Evolutionary conservation across 2,329 filamentous ascomycete genomes (phyloP), one percentile per base, ranked within the genome.

Genomic region (Clarireedia paspali): DNA sequence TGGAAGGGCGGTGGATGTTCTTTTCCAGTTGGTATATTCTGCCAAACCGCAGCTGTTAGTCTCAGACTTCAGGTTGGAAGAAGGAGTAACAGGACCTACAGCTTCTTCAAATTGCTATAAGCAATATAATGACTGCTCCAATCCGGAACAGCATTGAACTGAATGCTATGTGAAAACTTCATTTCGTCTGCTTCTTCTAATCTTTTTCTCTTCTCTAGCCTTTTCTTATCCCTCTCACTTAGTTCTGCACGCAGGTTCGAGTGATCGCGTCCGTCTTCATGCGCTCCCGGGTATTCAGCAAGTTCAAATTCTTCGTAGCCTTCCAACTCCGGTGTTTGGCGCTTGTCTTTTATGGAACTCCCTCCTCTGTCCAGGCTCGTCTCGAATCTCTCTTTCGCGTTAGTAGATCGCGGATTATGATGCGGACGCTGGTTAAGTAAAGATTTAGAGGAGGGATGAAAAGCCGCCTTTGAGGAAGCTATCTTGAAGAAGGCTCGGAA

Each of bases 81-180:
- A 26, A 55, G 24, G 53, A 42, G 20, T 15, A 30, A 23, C 39
- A 34, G 23, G 53, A 78, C 88, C 68, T 72, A 95, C 90, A 96
- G 81, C 78, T 99, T 99, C 79, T 99, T 99, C 66, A 99, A 81
- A 69, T 96, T 97, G 75, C 91, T 96, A 74, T 99, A 99, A 59
- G 91, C 89, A 69, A 99, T 95, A 73, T 99, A 99, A 73, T 97
- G 85, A 67, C 86, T 91, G 77, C 90, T 96, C 94, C 94, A 99
- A 74, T 99, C 94, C n/a, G 94, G 94, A 66, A 99, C 94, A 61
- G 94, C 91, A 77, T 99, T 99, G 76, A 99, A 99, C 78, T 99
- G 94, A 66, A 99, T 87, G 74, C 92, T 97, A 72, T 99, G 94
- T 17, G 92, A 97, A 79, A 99, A 99, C 85, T 97, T 97, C 94